These are phyloP conservation scores for Sicyos baderoa DNA, from an alignment of 306 rosid species.

Conservation along the genomic window DNA sequence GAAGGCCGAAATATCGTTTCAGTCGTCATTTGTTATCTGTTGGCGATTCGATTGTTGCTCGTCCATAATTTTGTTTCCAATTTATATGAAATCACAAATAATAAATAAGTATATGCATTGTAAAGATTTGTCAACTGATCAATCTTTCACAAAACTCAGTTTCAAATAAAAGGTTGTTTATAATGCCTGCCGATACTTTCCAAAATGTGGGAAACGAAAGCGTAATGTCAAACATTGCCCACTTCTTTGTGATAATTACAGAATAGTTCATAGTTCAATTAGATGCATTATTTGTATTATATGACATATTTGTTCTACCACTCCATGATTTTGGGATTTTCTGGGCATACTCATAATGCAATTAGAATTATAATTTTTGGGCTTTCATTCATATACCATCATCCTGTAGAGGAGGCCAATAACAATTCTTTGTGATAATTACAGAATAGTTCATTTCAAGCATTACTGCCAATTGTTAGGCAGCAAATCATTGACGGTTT, in stretches of 20 bases:
- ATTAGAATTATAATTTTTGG: neutral
- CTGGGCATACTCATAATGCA: neutral
- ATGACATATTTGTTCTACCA: neutral
- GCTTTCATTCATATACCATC: neutral
- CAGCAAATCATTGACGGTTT: slow-evolving; percentile 76
- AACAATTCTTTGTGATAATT: slow-evolving; percentile 21
- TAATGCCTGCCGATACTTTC: neutral
- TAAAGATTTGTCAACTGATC: neutral
- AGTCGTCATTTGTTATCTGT: too few species aligned
- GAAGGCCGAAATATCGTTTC: too few species aligned
- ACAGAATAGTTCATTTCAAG: slow-evolving; percentile 72
- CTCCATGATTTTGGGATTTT: slow-evolving; percentile 7
- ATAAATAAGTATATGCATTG: neutral
- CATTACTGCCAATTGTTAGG: slow-evolving; percentile 68
- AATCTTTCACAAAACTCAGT: slow-evolving; percentile 1
- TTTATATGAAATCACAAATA: neutral
- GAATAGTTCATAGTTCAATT: neutral
- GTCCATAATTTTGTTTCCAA: too few species aligned
- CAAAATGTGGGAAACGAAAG: neutral
- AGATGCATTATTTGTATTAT: neutral
- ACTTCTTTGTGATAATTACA: neutral
- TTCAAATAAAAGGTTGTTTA: neutral
- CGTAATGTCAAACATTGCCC: neutral
- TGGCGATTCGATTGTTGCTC: too few species aligned
- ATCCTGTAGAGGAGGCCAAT: neutral